phyloP scores from a whole-genome alignment of 2,329 filamentous ascomycete species.

The Trichoderma aggressivum region DNA sequence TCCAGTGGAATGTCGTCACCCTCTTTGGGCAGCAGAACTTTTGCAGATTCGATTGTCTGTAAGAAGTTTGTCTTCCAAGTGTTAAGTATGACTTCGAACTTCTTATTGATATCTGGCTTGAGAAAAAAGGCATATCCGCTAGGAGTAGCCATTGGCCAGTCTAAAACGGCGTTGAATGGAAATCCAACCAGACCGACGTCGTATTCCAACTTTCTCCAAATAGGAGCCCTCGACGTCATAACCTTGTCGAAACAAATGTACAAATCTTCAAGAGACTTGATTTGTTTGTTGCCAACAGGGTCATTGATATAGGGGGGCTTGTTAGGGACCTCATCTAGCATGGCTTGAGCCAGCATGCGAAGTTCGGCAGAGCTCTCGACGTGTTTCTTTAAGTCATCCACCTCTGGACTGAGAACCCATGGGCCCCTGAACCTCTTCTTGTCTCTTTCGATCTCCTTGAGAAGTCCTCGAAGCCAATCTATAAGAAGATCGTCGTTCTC shows the following conservation, averaged over 20 bases:
- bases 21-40: neutral
- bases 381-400: slow-evolving; percentile 14
- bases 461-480: slow-evolving; percentile 4
- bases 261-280: slow-evolving; percentile 23
- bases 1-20: neutral
- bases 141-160: slow-evolving; percentile 57
- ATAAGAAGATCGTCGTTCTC: neutral
- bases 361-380: slow-evolving; percentile 23
- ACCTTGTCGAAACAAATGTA: slow-evolving; percentile 22
- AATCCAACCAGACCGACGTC: slow-evolving; percentile 46
- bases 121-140: slow-evolving; percentile 54
- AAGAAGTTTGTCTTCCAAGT: slow-evolving; percentile 34
- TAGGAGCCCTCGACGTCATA: slow-evolving; percentile 20
- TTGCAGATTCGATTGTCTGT: slow-evolving; percentile 23
- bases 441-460: slow-evolving; percentile 3
- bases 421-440: neutral
- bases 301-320: slow-evolving; percentile 24
- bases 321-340: slow-evolving; percentile 25
- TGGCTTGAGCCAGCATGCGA: slow-evolving; percentile 25
- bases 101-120: slow-evolving; percentile 48
- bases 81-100: slow-evolving; percentile 50
- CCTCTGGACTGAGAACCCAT: neutral
- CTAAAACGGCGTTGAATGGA: slow-evolving; percentile 55
- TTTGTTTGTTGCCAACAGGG: slow-evolving; percentile 17
- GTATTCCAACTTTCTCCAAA: slow-evolving; percentile 19